Conservation (phyloP, 768 basidiomycete genomes). For the Austroboletus eburneus region DNA sequence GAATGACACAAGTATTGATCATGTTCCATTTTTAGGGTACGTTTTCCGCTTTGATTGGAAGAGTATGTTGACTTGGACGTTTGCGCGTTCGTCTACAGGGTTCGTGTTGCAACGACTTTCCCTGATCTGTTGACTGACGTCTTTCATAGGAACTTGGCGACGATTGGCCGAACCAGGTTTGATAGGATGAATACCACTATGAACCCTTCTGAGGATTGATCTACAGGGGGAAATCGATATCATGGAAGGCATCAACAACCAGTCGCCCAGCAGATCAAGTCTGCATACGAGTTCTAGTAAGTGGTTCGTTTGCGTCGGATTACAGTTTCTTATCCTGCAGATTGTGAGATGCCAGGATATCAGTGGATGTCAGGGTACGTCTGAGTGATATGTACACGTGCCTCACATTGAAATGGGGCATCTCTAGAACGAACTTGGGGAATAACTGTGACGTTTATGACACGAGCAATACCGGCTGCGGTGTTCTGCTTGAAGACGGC, state of each 20-base stretch:
- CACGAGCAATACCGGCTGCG: slow-evolving; percentile 29
- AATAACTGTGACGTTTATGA: slow-evolving; percentile 23
- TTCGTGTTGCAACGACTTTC: not conserved
- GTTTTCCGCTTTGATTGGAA: not conserved
- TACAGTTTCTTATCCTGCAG: slow-evolving; percentile 5
- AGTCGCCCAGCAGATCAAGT: slow-evolving; percentile 21
- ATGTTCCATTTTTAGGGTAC: slow-evolving; percentile 6
- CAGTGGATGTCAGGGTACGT: slow-evolving; percentile 29
- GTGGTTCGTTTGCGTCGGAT: not conserved
- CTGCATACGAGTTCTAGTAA: slow-evolving; percentile 20
- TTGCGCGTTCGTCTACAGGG: not conserved
- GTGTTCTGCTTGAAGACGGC: slow-evolving; percentile 18
- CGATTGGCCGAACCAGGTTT: slow-evolving; percentile 16
- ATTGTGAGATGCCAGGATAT: slow-evolving; percentile 25
- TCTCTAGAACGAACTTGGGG: slow-evolving; percentile 9
- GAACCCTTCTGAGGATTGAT: not conserved
- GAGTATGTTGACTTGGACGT: not conserved
- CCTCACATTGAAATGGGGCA: not conserved
- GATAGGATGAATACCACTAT: not conserved
- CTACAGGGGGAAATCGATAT: slow-evolving; percentile 25
- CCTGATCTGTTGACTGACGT: not conserved
- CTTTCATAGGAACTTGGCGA: slow-evolving; percentile 16
- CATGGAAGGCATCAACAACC: slow-evolving; percentile 28
- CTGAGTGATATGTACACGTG: not conserved
- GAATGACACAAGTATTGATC: not conserved